Evolutionary conservation across 2,329 filamentous ascomycete genomes (phyloP).

Genomic region (Lachnellula willkommii): DNA sequence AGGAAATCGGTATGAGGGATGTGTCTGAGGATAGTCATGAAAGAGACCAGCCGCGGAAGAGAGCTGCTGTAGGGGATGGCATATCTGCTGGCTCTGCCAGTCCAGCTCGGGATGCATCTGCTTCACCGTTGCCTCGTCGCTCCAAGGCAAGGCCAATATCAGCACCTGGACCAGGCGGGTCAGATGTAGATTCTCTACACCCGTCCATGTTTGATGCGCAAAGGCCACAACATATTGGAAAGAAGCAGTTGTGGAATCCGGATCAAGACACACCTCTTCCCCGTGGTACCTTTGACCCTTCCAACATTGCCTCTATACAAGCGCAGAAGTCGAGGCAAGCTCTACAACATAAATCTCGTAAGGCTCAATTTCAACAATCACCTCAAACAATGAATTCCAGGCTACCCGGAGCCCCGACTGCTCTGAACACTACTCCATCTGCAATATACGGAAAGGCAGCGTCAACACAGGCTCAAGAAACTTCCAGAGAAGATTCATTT

Average conservation of each 20-base stretch:
- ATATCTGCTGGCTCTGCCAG: conserved; percentile 25
- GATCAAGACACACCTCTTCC: conserved; percentile 10
- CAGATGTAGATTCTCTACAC: conserved; percentile 11
- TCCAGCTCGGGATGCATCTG: conserved; percentile 19
- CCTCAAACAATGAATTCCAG: not conserved
- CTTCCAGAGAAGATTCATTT: not conserved
- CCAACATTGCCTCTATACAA: conserved; percentile 26
- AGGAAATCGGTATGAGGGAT: conserved; percentile 22
- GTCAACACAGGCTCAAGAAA: not conserved
- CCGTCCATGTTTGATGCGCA: conserved; percentile 5
- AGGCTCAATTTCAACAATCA: conserved; percentile 7
- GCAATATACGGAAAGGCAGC: not conserved
- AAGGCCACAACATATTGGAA: conserved; percentile 13
- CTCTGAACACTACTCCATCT: not conserved
- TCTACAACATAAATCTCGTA: conserved; percentile 14
- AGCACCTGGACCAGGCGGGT: conserved; percentile 8
- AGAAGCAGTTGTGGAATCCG: conserved; percentile 25
- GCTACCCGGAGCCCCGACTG: not conserved
- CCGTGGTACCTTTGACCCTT: conserved; percentile 16
- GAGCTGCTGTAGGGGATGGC: conserved; percentile 25
- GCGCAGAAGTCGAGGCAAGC: conserved; percentile 18
- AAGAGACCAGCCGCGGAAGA: conserved; percentile 22
- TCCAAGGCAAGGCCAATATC: conserved; percentile 21
- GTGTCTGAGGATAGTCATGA: conserved; percentile 13
- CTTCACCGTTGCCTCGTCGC: conserved; percentile 20